A percentile compares a stretch with the other conserved stretches of the same genome.
These are phyloP conservation scores for Pythium vanterpoolii DNA, from an alignment of 352 stramenopile genomes.

Conservation along the genomic window DNA sequence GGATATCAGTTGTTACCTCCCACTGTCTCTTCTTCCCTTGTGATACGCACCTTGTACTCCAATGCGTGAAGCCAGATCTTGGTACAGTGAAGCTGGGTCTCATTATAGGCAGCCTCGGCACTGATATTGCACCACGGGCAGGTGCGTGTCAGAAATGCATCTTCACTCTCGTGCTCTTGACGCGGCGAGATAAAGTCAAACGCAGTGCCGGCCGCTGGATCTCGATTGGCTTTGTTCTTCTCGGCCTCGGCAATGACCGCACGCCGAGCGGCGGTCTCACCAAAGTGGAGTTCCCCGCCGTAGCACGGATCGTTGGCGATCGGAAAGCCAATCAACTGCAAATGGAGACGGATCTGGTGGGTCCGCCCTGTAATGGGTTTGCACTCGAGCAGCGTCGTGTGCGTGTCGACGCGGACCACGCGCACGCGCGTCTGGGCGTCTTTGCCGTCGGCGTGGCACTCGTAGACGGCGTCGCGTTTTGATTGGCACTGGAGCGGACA, in stretches of 20 bases:
- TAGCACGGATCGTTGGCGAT: slow-evolving; percentile 99
- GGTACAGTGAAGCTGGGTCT: slow-evolving; percentile 82
- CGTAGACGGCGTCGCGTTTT: slow-evolving; percentile 78
- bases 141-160: slow-evolving; percentile 72
- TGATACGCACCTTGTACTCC: slow-evolving; percentile 78
- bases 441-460: slow-evolving; percentile 83
- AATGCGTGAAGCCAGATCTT: slow-evolving; percentile 87
- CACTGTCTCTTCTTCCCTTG: background rate
- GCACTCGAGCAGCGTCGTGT: slow-evolving; percentile 89
- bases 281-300: slow-evolving; percentile 92
- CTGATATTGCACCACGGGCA: slow-evolving; percentile 74
- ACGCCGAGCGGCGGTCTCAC: slow-evolving; percentile 45
- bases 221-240: slow-evolving; percentile 31
- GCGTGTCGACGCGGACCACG: slow-evolving; percentile 48
- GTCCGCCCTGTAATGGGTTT: slow-evolving; percentile 94
- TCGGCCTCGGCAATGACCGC: slow-evolving; percentile 49
- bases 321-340: slow-evolving; percentile 90
- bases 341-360: slow-evolving; percentile 97
- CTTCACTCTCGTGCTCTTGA: slow-evolving; percentile 57
- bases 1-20: background rate
- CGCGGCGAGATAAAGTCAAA: slow-evolving; percentile 50
- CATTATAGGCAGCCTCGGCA: slow-evolving; percentile 67
- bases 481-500: slow-evolving; percentile 82
- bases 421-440: slow-evolving; percentile 71
- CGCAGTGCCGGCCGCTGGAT: slow-evolving; percentile 32